A percentile compares a stretch with the other conserved stretches of the same genome.
phyloP scores from a whole-genome alignment of 371 early-diverging fungal genomes.

The Mortierella sp. region DNA sequence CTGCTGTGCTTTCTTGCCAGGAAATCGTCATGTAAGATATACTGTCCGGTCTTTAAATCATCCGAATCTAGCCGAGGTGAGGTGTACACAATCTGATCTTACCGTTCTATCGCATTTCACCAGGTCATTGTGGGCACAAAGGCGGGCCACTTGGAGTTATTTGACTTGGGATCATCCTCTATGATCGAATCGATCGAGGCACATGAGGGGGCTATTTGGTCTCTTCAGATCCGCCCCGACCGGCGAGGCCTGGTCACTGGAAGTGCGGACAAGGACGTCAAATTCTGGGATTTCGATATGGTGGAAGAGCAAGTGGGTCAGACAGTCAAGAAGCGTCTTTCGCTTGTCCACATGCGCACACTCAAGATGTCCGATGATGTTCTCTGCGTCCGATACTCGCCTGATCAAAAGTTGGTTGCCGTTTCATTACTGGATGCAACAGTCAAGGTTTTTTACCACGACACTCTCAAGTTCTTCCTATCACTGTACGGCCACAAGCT shows the following conservation, averaged over 20 bases:
- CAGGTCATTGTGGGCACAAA: slow-evolving; percentile 92
- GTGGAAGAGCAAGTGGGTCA: slow-evolving; percentile 50
- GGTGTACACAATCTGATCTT: too few species aligned
- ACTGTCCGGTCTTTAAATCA: not conserved
- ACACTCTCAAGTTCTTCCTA: slow-evolving; percentile 95
- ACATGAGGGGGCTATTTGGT: slow-evolving; percentile 90
- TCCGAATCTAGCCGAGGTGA: too few species aligned
- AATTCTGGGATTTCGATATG: slow-evolving; percentile 94
- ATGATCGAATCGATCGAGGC: slow-evolving; percentile 87
- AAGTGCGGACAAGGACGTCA: slow-evolving; percentile 93
- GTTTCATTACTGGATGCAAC: slow-evolving; percentile 93
- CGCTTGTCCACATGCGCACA: slow-evolving; percentile 87
- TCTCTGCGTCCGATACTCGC: slow-evolving; percentile 85
- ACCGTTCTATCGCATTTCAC: not conserved
- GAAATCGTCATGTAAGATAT: slow-evolving; percentile 78
- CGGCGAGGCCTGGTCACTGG: slow-evolving; percentile 91
- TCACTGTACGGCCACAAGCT: slow-evolving; percentile 97
- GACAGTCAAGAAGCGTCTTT: slow-evolving; percentile 62
- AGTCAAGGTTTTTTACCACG: slow-evolving; percentile 95
- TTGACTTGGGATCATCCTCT: slow-evolving; percentile 84
- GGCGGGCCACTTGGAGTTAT: slow-evolving; percentile 87
- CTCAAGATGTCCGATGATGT: slow-evolving; percentile 95
- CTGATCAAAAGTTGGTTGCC: slow-evolving; percentile 88
- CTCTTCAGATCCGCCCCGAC: slow-evolving; percentile 89
- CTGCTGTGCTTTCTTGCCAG: slow-evolving; percentile 91